phyloP scores from a whole-genome alignment of 495 filamentous ascomycete species.

The Podospora appendiculata region DNA sequence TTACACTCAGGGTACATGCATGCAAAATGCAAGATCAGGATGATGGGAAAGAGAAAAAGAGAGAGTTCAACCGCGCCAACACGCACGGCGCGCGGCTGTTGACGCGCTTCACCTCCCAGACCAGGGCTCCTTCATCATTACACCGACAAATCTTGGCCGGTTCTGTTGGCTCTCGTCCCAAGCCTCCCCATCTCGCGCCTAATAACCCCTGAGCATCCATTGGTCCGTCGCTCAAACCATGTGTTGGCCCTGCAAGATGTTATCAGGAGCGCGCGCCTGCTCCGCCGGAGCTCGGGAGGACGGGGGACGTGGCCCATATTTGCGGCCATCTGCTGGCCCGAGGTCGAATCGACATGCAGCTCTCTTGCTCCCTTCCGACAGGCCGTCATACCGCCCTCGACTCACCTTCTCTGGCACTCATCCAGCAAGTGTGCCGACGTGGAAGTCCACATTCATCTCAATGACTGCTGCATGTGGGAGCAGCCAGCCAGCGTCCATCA shows the following conservation, averaged over 20 bases:
- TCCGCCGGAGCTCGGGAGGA: slow-evolving; percentile 9
- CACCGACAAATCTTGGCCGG: slow-evolving; percentile 2
- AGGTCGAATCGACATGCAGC: background rate
- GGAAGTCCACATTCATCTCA: too few relatives aligned
- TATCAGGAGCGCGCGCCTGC: slow-evolving; percentile 24
- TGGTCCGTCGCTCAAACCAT: slow-evolving; percentile 18
- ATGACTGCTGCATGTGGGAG: too few relatives aligned
- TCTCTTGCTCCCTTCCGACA: background rate
- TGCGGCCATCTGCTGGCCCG: background rate
- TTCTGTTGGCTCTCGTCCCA: slow-evolving; percentile 15
- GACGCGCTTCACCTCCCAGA: slow-evolving; percentile 14
- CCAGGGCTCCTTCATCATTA: too few relatives aligned
- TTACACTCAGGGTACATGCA: background rate
- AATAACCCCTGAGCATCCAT: slow-evolving; percentile 4
- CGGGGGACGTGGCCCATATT: background rate
- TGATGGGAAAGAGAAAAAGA: background rate
- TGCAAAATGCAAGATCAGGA: background rate
- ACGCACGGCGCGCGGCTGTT: slow-evolving; percentile 18
- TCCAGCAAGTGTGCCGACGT: too few relatives aligned
- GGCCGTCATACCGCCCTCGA: too few relatives aligned
- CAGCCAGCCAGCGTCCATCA: too few relatives aligned
- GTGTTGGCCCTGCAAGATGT: slow-evolving; percentile 16
- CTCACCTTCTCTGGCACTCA: too few relatives aligned
- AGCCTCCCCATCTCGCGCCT: slow-evolving; percentile 1
- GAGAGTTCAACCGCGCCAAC: background rate